These are phyloP conservation scores for Fusarium mangiferae DNA, from an alignment of 2,329 filamentous ascomycete genomes.

Conservation along the genomic window DNA sequence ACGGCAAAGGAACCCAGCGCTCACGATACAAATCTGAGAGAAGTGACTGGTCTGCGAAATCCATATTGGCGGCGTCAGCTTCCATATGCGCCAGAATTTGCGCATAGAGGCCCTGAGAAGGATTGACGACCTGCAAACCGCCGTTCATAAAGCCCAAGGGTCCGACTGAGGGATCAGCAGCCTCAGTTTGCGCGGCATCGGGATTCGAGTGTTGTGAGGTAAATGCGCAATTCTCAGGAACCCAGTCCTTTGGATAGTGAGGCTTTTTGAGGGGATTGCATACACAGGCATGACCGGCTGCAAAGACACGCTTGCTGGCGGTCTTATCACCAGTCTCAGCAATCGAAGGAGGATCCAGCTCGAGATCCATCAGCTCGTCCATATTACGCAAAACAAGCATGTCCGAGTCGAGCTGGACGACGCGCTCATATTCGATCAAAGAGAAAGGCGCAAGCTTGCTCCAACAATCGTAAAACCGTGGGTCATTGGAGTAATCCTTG, in stretches of 20 bases:
- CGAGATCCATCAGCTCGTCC: constrained; percentile 90
- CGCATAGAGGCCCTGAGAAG: constrained; percentile 58
- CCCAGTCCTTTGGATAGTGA: constrained; percentile 82
- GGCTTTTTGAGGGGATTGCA: constrained; percentile 83
- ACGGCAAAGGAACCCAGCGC: constrained; percentile 68
- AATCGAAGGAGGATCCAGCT: constrained; percentile 65
- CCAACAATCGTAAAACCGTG: constrained; percentile 91
- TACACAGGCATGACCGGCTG: constrained; percentile 84
- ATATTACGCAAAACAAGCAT: constrained; percentile 88
- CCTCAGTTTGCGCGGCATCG: constrained; percentile 57
- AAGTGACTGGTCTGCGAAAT: constrained; percentile 70
- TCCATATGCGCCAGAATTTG: constrained; percentile 64
- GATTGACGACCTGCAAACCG: constrained; percentile 67
- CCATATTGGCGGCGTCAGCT: constrained; percentile 57
- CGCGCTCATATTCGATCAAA: constrained; percentile 78
- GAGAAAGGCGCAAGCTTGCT: constrained; percentile 85
- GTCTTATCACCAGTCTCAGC: constrained; percentile 30
- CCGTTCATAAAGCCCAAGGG: constrained; percentile 61
- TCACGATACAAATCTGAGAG: constrained; percentile 65
- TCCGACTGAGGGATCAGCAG: constrained; percentile 56
- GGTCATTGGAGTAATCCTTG: constrained; percentile 77
- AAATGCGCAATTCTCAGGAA: constrained; percentile 67
- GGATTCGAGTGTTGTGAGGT: constrained; percentile 62
- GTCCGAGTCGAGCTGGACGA: constrained; percentile 88
- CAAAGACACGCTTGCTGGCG: constrained; percentile 73